phyloP scores from a whole-genome alignment of 495 filamentous ascomycete genomes.

The Penicillium robsamsonii region DNA sequence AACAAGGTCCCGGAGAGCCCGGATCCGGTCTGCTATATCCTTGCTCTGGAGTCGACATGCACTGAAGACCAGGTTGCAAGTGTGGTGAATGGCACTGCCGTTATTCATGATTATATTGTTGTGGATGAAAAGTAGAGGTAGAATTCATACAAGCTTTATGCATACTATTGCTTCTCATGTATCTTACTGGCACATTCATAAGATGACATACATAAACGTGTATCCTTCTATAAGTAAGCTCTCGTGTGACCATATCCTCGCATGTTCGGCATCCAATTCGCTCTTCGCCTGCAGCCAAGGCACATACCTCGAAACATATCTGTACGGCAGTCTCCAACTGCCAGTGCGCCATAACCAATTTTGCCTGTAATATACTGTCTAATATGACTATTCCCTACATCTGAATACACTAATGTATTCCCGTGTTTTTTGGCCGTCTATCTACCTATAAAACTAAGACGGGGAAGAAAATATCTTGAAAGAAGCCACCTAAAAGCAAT shows the following conservation, averaged over 20 bases:
- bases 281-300: neutral
- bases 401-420: too few relatives aligned
- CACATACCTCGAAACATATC: neutral
- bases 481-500: too few relatives aligned
- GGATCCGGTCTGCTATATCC: conserved; percentile 47
- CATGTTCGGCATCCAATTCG: neutral
- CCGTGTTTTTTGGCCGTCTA: too few relatives aligned
- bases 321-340: too few relatives aligned
- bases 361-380: too few relatives aligned
- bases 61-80: conserved; percentile 47
- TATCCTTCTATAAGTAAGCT: neutral
- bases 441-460: too few relatives aligned
- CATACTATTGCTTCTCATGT: neutral
- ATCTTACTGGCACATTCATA: too few relatives aligned
- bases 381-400: too few relatives aligned
- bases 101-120: conserved; percentile 51
- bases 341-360: too few relatives aligned
- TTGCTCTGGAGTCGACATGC: conserved; percentile 38
- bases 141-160: neutral
- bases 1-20: conserved; percentile 41
- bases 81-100: conserved; percentile 46
- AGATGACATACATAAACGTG: neutral
- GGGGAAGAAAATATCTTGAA: too few relatives aligned
- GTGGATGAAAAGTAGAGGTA: conserved; percentile 21
- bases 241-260: neutral